Evolutionary conservation across 352 stramenopile species (phyloP).

Genomic region (Phytophthora megakarya): DNA sequence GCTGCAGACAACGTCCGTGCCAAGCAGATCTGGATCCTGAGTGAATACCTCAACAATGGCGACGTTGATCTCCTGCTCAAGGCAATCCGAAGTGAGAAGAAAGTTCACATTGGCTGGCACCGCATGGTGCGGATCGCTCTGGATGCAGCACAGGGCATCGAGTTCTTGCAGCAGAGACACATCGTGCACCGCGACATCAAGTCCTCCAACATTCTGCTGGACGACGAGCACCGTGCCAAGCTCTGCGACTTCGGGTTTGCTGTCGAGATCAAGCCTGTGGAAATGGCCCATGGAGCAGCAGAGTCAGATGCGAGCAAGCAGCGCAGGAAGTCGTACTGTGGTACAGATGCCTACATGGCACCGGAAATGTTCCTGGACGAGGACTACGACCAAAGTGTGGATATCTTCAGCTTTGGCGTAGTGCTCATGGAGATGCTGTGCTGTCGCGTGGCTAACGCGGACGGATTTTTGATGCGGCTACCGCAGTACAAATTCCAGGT

Average conservation of each 20-base stretch:
- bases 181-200: constrained; percentile 90
- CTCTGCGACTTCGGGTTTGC: constrained; percentile 89
- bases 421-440: constrained; percentile 90
- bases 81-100: constrained; percentile 49
- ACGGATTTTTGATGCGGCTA: constrained; percentile 81
- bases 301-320: constrained; percentile 43
- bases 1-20: constrained; percentile 69
- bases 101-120: constrained; percentile 64
- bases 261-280: constrained; percentile 57
- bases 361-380: constrained; percentile 86
- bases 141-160: constrained; percentile 90
- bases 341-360: constrained; percentile 87
- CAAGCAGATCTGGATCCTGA: constrained; percentile 86
- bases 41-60: constrained; percentile 76
- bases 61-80: constrained; percentile 77
- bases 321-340: constrained; percentile 85
- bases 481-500: constrained; percentile 86
- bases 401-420: constrained; percentile 86
- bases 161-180: constrained; percentile 93
- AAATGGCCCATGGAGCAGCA: constrained; percentile 30
- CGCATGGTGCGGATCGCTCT: constrained; percentile 69
- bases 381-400: constrained; percentile 85
- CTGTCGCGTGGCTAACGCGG: constrained; percentile 76
- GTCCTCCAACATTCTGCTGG: constrained; percentile 88
- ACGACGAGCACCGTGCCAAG: constrained; percentile 71